Base-by-base conservation (phyloP, 192 early-diverging fungal species). In the Cetraspora pellucida region DNA sequence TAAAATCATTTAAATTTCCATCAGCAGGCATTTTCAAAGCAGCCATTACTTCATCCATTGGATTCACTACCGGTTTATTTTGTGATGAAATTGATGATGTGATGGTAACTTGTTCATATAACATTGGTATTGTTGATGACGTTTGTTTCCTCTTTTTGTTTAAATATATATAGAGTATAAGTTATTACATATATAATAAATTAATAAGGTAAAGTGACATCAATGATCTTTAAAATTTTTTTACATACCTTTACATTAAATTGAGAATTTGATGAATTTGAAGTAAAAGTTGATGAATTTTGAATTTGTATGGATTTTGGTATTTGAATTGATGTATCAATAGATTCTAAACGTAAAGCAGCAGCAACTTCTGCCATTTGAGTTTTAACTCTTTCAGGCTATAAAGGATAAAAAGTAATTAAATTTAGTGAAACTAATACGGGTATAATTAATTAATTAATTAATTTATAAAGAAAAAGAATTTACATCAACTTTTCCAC, bases 351-450 rank as follows among this genome's bases (percentile, higher is more conserved):
- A 60, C 59, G 27, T 27, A 75, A 28, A 46, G 73, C 59, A 49
- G 73, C 73, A 0, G 73, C 73, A 63, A 75, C 59, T 75, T 75
- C 73, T 16, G 73, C 55, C 73, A 75, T 75, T 61, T 75, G 58
- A 25, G 11, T 75, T 75, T 58, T 59, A 63, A 75, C 63, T 63
- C 63, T 75, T 23, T 75, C 73, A 13, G 73, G 73, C 73, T 75
- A 31, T 16, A 61, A 37, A 37, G 37, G 3, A 46, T 60, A 7
- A 63, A 16, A n/a, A n/a, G n/a, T n/a, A n/a, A n/a, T n/a, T n/a
- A 23, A 67, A 67, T 2, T 31, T 21, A 68, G 23, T 19, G 21
- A 44, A 14, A 23, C 4, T n/a, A 49, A 30, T 11, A 43, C 9
- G 9, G 1, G 3, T 63, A 75, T 31, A 21, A 14, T 45, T 27